Evolutionary conservation across 495 filamentous ascomycete species (phyloP).

Genomic region (Xylaria longipes): DNA sequence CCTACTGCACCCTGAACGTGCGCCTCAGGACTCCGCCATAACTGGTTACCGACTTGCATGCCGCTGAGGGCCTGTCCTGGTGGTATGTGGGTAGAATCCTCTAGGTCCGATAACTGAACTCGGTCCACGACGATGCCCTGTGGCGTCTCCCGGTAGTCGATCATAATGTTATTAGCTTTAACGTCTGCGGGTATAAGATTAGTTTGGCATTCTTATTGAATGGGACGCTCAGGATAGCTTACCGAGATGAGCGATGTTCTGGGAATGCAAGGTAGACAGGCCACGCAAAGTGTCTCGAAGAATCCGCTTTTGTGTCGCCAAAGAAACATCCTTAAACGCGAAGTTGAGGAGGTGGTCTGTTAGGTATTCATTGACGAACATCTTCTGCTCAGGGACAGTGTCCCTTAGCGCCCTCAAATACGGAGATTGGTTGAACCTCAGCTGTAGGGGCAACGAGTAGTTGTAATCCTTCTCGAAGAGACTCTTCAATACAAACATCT

Average conservation of each 20-base stretch:
- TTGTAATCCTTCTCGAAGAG: constrained; percentile 49
- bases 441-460: constrained; percentile 47
- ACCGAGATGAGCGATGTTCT: constrained; percentile 53
- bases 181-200: constrained; percentile 36
- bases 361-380: constrained; percentile 57
- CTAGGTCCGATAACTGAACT: constrained; percentile 50
- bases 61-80: constrained; percentile 42
- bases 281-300: constrained; percentile 53
- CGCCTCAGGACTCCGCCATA: constrained; percentile 49
- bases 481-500: constrained; percentile 52
- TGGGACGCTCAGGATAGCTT: constrained; percentile 6
- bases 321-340: constrained; percentile 47
- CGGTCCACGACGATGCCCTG: constrained; percentile 43
- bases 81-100: constrained; percentile 54
- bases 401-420: constrained; percentile 49
- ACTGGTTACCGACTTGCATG: constrained; percentile 44
- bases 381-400: constrained; percentile 52
- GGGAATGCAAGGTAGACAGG: constrained; percentile 53
- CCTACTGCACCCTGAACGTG: constrained; percentile 41
- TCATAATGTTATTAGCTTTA: constrained; percentile 48
- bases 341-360: constrained; percentile 53
- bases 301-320: constrained; percentile 48
- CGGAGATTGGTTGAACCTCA: constrained; percentile 44
- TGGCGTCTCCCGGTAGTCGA: constrained; percentile 41
- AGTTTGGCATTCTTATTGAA: constrained; percentile 18